Base-by-base conservation (phyloP, 2,329 filamentous ascomycete species). In the Aureobasidium sp. region DNA sequence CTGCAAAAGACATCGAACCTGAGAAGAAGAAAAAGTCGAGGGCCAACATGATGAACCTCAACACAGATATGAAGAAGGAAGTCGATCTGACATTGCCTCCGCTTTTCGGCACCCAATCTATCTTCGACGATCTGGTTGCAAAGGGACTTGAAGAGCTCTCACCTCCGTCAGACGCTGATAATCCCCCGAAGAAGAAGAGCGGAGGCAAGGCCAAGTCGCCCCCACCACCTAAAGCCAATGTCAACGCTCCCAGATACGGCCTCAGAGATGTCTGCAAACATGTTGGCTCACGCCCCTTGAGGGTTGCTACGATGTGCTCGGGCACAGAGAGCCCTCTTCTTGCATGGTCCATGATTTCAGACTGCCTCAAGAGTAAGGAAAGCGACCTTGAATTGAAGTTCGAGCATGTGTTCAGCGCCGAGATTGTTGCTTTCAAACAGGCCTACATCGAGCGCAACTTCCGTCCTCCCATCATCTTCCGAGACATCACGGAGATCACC, bases 261-360 rank as follows among this genome's bases (percentile, higher is more conserved):
- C 70, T 85, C 13, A 59, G 72, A 33, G 65, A 79, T 59, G 75
- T 80, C 1, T 48, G 83, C 1, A 33, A 73, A 3, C 69, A 76
- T 56, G 69, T 83, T 1, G 71, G 76, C 11, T 72, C 73, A 3
- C 73, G 79, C 9, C 72, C 79, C 6, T 70, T 91, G 0, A 77
- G 84, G 11, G 80, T 94, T 33, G 91, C 85, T 0, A 95, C 93
- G 0, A 88, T 94, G 81, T 95, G 92, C 74, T 94, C 92, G 1
- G 93, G 93, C 0, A 95, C 93, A 0, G 93, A 95, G 70, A 88
- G 89, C 7, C 93, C 93, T 0, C 78, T 95, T 2, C 81, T 94
- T 1, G 90, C 90, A 0, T 73, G 94, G 18, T 79, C 88, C 18
- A 80, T 90, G 74, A 77, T 93, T 51, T 58, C 74, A 73, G 76